Evolutionary conservation across 2,329 filamentous ascomycete genomes (phyloP).

Genomic region (Stachybotrys chartarum): DNA sequence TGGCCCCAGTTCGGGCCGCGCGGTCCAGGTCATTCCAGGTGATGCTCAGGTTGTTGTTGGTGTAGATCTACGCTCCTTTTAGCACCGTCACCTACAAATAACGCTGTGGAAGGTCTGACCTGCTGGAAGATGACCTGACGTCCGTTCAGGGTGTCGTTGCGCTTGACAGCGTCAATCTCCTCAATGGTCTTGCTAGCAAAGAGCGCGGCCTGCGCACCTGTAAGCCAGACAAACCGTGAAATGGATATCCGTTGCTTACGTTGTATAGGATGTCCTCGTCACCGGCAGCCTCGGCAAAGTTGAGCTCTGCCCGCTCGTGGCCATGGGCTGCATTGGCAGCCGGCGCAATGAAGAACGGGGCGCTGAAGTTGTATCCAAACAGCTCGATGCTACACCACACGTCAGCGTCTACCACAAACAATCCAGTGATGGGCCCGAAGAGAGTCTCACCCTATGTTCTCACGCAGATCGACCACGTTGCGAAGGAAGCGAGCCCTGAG

Average conservation of each 20-base stretch:
- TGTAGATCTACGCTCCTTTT: constrained; percentile 10
- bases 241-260: constrained; percentile 2
- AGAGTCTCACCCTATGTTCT: constrained; percentile 15
- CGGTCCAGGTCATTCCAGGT: constrained; percentile 16
- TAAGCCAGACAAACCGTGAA: background rate
- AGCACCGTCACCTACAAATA: background rate
- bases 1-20: constrained; percentile 17
- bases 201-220: constrained; percentile 7
- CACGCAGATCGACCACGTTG: constrained; percentile 19
- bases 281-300: constrained; percentile 33
- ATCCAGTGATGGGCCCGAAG: background rate
- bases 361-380: constrained; percentile 29
- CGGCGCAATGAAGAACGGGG: constrained; percentile 39
- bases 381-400: constrained; percentile 15
- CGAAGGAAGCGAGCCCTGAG: constrained; percentile 20
- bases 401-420: constrained; percentile 3
- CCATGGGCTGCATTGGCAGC: constrained; percentile 32
- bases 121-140: constrained; percentile 19
- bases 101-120: constrained; percentile 2
- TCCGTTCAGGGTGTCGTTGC: constrained; percentile 6
- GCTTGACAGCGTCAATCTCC: constrained; percentile 13
- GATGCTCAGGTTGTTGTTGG: constrained; percentile 15
- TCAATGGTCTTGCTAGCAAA: constrained; percentile 19
- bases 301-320: constrained; percentile 31
- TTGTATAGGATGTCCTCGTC: constrained; percentile 35